Conservation (phyloP, 1,284 basidiomycete genomes). For the Hemileia vastatrix region DNA sequence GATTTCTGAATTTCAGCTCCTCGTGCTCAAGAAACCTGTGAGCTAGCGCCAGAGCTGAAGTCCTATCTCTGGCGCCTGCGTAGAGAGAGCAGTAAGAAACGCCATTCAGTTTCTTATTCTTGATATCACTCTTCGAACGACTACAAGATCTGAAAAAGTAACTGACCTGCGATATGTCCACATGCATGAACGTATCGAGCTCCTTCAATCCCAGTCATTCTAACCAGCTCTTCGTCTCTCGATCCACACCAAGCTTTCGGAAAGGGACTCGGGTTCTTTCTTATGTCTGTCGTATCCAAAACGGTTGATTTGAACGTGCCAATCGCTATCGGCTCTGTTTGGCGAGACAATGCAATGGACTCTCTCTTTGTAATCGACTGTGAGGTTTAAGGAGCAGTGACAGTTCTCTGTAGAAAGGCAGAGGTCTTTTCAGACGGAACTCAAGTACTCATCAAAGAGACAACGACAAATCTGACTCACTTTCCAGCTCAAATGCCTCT, state of each 20-base stretch:
- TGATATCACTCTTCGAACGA: too few species aligned
- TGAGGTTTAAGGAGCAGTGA: constrained; percentile 25
- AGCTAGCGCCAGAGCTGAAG: too few species aligned
- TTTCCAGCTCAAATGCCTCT: neutral
- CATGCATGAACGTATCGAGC: constrained; percentile 88
- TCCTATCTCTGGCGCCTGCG: too few species aligned
- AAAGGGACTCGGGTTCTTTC: constrained; percentile 66
- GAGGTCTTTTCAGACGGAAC: too few species aligned
- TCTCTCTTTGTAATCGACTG: constrained; percentile 64
- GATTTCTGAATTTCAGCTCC: too few species aligned
- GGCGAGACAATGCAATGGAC: constrained; percentile 51
- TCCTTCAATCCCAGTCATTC: constrained; percentile 62
- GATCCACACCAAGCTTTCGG: constrained; percentile 88
- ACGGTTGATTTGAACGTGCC: too few species aligned
- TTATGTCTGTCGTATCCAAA: constrained; percentile 54
- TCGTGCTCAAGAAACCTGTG: too few species aligned
- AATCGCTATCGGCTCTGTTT: too few species aligned
- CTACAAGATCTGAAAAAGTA: neutral
- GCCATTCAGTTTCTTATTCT: too few species aligned
- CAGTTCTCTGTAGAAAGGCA: constrained; percentile 1
- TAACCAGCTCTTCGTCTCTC: constrained; percentile 68
- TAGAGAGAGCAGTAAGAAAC: too few species aligned
- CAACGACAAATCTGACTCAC: neutral
- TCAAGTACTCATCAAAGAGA: too few species aligned
- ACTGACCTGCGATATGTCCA: constrained; percentile 86